Conservation (phyloP, 306 rosid species). For the Cicer yamashitae region DNA sequence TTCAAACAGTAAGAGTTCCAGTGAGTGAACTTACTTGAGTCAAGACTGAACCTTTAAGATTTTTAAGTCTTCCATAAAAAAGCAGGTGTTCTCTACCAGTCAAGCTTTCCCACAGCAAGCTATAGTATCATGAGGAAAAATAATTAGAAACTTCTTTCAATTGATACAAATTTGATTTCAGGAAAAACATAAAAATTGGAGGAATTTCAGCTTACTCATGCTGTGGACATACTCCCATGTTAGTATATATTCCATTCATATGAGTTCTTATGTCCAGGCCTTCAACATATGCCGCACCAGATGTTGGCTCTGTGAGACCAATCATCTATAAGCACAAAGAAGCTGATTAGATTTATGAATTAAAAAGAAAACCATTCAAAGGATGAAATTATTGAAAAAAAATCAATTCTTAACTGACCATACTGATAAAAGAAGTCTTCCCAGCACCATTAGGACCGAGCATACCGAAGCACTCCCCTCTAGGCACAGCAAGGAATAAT, state of each 20-base stretch:
- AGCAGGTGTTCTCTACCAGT: conserved; percentile 92
- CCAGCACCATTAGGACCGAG: conserved; percentile 99
- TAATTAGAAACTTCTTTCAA: background rate
- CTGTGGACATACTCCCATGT: conserved; percentile 97
- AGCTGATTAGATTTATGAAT: conserved; percentile 28
- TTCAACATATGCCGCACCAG: conserved; percentile 78
- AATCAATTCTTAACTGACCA: conserved; percentile 64
- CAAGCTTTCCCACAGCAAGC: conserved; percentile 87
- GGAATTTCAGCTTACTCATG: conserved; percentile 68
- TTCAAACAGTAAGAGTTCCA: conserved; percentile 19
- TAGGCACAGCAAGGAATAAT: conserved; percentile 83
- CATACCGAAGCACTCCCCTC: conserved; percentile 95
- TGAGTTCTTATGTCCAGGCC: conserved; percentile 72
- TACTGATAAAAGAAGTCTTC: conserved; percentile 89
- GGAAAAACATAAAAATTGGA: conserved; percentile 18
- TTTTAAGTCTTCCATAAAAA: conserved; percentile 93
- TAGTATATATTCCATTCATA: conserved; percentile 80
- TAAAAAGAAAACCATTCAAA: conserved; percentile 32
- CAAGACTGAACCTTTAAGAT: conserved; percentile 72
- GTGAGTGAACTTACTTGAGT: conserved; percentile 59
- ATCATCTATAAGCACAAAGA: conserved; percentile 68
- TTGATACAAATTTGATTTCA: too few species aligned
- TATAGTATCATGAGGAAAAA: conserved; percentile 37
- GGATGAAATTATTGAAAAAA: conserved; percentile 13
- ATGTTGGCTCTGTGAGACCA: conserved; percentile 84